Conservation (phyloP, 2,329 filamentous ascomycete genomes). For the Cladosporium cucumerinum region DNA sequence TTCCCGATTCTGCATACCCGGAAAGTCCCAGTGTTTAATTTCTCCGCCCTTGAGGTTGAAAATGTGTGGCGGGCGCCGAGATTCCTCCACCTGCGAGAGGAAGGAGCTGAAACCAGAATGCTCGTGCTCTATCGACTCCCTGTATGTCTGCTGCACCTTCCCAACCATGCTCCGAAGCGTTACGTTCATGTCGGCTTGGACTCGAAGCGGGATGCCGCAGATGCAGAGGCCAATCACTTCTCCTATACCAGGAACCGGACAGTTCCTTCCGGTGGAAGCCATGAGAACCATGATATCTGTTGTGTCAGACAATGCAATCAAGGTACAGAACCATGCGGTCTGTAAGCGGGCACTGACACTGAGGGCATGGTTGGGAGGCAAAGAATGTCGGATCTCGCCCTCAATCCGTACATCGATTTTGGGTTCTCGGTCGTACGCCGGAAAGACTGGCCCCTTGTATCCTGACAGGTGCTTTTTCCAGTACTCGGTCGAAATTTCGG, state of each 20-base stretch:
- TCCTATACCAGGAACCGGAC: not conserved
- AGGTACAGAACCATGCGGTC: not conserved
- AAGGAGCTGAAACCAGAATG: not conserved
- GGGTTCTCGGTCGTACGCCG: not conserved
- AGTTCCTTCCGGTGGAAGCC: not conserved
- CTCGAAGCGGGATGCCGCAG: not conserved
- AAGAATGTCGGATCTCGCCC: not conserved
- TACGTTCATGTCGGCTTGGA: not conserved
- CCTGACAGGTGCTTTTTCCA: not conserved
- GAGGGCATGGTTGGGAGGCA: not conserved
- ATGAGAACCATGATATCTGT: not conserved
- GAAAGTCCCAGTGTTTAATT: not conserved
- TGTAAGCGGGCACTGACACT: not conserved
- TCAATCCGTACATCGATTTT: not conserved
- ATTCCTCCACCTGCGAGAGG: not conserved
- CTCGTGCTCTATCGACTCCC: not conserved
- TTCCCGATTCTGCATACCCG: not conserved
- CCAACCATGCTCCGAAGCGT: not conserved
- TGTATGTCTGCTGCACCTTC: not conserved
- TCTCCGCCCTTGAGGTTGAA: not conserved
- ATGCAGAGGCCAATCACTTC: not conserved
- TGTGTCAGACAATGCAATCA: not conserved
- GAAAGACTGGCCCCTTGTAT: not conserved
- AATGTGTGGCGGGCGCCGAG: not conserved
- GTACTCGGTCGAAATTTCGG: not conserved